Evolutionary conservation across 306 rosid species (phyloP).

Genomic region (Quercus engelmannii): DNA sequence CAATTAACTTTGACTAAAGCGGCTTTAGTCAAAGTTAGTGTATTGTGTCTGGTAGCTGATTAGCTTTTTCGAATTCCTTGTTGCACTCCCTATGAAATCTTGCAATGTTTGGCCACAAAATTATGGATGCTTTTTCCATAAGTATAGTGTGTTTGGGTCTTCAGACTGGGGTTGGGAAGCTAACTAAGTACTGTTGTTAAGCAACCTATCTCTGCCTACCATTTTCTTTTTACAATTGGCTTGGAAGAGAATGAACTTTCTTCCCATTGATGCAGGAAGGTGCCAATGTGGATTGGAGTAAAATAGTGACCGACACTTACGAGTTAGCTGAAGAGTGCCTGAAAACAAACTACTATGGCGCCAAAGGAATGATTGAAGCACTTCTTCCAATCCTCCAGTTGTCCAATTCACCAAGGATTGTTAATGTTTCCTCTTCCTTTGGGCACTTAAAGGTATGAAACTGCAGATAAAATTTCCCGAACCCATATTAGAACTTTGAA

Average conservation of each 20-base stretch:
- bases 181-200: no score
- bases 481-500: no score
- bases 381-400: conserved; percentile 1
- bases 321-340: conserved; percentile 10
- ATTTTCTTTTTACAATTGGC: no score
- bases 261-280: not conserved
- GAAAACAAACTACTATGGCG: not conserved
- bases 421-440: not conserved
- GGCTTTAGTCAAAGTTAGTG: no score
- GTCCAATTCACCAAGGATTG: conserved; percentile 15
- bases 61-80: no score
- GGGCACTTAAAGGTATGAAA: not conserved
- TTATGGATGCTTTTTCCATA: not conserved
- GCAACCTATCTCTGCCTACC: no score
- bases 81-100: no score
- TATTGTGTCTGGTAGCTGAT: no score
- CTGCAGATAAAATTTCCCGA: not conserved
- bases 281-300: not conserved
- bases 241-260: not conserved
- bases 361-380: conserved; percentile 9
- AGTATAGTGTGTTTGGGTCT: no score
- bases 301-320: not conserved
- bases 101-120: no score
- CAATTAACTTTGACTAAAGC: no score
- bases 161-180: no score